phyloP scores from a whole-genome alignment of 805 yeast species.

The Debaryomyces tyrocola region DNA sequence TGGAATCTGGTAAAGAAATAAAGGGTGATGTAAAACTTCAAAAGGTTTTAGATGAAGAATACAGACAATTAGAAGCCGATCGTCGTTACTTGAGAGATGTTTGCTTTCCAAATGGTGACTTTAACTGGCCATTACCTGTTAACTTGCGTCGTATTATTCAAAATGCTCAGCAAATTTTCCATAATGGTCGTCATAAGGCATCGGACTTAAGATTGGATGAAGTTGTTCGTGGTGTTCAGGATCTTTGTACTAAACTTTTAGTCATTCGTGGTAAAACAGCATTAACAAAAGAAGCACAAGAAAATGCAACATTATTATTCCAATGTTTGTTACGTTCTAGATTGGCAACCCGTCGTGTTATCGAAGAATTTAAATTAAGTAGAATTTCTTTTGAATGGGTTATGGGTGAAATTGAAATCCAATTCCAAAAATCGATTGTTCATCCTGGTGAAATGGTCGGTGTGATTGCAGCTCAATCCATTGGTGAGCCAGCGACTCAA shows the following conservation, averaged over 20 bases:
- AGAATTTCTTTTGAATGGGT: conserved; percentile 94
- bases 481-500: conserved; percentile 98
- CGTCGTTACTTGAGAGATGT: conserved; percentile 75
- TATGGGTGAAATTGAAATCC: conserved; percentile 88
- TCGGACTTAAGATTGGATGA: conserved; percentile 87
- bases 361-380: conserved; percentile 86
- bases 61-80: conserved; percentile 71
- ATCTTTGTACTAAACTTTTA: conserved; percentile 61
- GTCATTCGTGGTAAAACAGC: conserved; percentile 83
- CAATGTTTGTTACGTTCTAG: conserved; percentile 92
- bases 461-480: conserved; percentile 95
- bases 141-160: conserved; percentile 95
- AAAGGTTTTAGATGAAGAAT: conserved; percentile 78
- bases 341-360: conserved; percentile 83
- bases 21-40: conserved; percentile 87
- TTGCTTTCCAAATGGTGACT: conserved; percentile 91
- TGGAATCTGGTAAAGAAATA: conserved; percentile 90
- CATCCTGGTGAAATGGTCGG: conserved; percentile 99
- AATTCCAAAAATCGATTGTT: conserved; percentile 86
- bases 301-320: conserved; percentile 85
- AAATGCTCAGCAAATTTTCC: conserved; percentile 96
- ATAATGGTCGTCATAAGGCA: conserved; percentile 84
- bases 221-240: conserved; percentile 69
- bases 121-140: conserved; percentile 96
- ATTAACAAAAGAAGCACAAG: conserved; percentile 81